Conservation (phyloP, 495 filamentous ascomycete genomes). For the Penicillium chermesinum region DNA sequence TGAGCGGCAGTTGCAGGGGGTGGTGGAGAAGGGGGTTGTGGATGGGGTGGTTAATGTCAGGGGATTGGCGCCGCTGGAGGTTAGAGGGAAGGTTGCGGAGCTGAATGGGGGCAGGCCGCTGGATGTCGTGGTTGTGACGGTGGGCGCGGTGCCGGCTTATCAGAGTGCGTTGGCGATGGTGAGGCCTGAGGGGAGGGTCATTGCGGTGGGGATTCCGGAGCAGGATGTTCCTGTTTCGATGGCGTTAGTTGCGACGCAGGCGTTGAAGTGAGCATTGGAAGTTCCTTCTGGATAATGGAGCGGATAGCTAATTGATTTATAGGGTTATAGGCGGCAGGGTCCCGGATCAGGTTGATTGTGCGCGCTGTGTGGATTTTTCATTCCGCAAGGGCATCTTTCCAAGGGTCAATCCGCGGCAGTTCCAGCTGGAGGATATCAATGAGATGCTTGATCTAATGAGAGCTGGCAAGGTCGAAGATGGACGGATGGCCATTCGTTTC, state of each 20-base stretch:
- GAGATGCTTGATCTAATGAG: constrained; percentile 21
- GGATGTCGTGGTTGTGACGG: constrained; percentile 16
- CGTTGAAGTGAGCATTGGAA: constrained; percentile 11
- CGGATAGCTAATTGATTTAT: background rate
- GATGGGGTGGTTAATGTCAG: constrained; percentile 12
- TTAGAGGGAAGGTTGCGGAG: background rate
- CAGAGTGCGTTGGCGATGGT: constrained; percentile 9
- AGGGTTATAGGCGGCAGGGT: constrained; percentile 16
- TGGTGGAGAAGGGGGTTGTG: constrained; percentile 1
- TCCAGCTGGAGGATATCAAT: constrained; percentile 20
- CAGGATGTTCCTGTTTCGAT: constrained; percentile 1
- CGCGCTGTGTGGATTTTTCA: constrained; percentile 14
- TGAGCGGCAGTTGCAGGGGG: constrained; percentile 7
- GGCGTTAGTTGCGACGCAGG: background rate
- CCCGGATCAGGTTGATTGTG: constrained; percentile 1
- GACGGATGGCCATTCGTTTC: constrained; percentile 10
- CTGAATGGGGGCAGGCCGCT: constrained; percentile 1
- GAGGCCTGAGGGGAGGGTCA: constrained; percentile 7
- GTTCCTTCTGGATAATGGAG: background rate
- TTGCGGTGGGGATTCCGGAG: constrained; percentile 13
- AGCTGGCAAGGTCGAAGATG: constrained; percentile 9
- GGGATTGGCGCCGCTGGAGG: background rate
- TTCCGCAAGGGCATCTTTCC: constrained; percentile 12
- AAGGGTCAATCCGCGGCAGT: constrained; percentile 11
- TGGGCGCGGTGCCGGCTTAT: constrained; percentile 15